These are phyloP conservation scores for Xylaria sp. DNA, from an alignment of 2,329 filamentous ascomycete species.

Conservation along the genomic window DNA sequence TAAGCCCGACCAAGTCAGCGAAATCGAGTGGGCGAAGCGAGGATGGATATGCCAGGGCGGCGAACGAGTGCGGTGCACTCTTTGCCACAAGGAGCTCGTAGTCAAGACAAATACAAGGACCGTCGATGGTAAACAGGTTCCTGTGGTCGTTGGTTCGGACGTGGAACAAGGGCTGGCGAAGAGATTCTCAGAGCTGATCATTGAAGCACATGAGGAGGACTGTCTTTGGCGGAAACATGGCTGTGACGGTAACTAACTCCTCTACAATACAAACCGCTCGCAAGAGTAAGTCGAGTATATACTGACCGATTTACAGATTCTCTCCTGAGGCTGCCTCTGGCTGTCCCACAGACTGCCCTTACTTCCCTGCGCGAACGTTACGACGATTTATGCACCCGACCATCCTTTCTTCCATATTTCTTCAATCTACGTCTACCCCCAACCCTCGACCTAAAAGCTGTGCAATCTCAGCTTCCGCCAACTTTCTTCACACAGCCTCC, in stretches of 20 bases:
- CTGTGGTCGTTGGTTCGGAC: slow-evolving; percentile 67
- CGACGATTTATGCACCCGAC: slow-evolving; percentile 66
- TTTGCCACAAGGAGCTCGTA: slow-evolving; percentile 85
- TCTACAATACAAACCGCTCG: background rate
- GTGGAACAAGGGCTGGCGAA: slow-evolving; percentile 77
- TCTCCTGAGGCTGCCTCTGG: slow-evolving; percentile 70
- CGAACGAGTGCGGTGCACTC: slow-evolving; percentile 85
- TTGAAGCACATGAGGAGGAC: slow-evolving; percentile 78
- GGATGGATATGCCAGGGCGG: slow-evolving; percentile 89
- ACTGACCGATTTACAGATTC: slow-evolving; percentile 57
- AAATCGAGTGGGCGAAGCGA: slow-evolving; percentile 93
- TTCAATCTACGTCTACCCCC: slow-evolving; percentile 69
- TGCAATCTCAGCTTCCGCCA: slow-evolving; percentile 61
- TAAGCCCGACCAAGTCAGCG: slow-evolving; percentile 85
- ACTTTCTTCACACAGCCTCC: slow-evolving; percentile 64
- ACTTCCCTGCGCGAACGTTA: slow-evolving; percentile 71
- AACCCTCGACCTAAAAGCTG: slow-evolving; percentile 60
- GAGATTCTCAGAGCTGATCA: slow-evolving; percentile 78
- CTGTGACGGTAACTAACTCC: slow-evolving; percentile 74
- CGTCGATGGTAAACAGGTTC: slow-evolving; percentile 64
- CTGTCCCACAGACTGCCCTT: slow-evolving; percentile 69
- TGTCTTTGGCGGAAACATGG: slow-evolving; percentile 89
- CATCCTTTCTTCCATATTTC: slow-evolving; percentile 67
- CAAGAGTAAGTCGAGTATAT: slow-evolving; percentile 1
- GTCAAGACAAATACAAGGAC: slow-evolving; percentile 77